phyloP scores from a whole-genome alignment of 768 basidiomycete species.

The Suillus ampliporus region DNA sequence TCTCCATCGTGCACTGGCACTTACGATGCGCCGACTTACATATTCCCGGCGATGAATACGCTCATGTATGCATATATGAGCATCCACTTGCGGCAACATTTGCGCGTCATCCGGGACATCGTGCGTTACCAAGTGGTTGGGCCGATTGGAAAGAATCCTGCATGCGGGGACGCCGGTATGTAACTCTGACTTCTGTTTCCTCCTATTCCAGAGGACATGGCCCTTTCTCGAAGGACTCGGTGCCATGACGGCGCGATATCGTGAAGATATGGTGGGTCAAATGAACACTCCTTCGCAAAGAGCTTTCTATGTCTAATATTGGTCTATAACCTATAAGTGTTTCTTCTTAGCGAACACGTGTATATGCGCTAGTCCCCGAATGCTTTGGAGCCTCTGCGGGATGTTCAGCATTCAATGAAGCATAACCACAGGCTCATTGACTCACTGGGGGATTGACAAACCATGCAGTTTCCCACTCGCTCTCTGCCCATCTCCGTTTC shows the following conservation, averaged over 20 bases:
- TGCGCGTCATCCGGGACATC: constrained; percentile 74
- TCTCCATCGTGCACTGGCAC: constrained; percentile 84
- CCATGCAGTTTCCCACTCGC: constrained; percentile 90
- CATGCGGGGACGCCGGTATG: constrained; percentile 92
- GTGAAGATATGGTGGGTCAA: constrained; percentile 65
- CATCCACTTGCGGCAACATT: constrained; percentile 89
- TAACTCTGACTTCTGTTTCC: constrained; percentile 5
- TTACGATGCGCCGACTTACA: constrained; percentile 84
- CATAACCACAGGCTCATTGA: constrained; percentile 9
- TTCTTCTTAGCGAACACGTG: constrained; percentile 83
- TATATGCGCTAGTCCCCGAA: constrained; percentile 82
- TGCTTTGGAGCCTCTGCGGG: constrained; percentile 76
- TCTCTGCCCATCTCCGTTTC: constrained; percentile 66
- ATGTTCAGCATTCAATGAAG: constrained; percentile 2
- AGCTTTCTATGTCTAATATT: constrained; percentile 1
- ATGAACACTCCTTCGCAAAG: constrained; percentile 40
- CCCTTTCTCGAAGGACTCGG: background rate
- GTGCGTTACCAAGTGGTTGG: constrained; percentile 84
- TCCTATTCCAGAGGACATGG: background rate
- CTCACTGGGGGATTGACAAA: constrained; percentile 88
- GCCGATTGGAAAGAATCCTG: constrained; percentile 85
- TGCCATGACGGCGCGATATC: constrained; percentile 90
- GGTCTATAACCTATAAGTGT: background rate
- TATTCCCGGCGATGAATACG: constrained; percentile 99
- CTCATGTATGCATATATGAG: constrained; percentile 97